phyloP scores from a whole-genome alignment of 495 filamentous ascomycete genomes.

The Annulohypoxylon maeteangense region DNA sequence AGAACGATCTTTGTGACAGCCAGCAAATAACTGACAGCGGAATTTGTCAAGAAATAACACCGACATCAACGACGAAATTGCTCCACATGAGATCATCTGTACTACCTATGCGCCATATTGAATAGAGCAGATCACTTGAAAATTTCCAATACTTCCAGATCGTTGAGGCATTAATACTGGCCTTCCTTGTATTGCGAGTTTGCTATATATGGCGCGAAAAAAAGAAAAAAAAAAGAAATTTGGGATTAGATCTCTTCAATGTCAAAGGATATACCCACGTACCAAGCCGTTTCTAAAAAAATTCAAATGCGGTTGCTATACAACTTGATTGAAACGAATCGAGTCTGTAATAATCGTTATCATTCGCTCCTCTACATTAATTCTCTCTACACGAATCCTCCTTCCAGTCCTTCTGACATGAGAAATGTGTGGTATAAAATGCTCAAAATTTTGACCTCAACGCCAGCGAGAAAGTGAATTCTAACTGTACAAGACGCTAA shows the following conservation, averaged over 20 bases:
- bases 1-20: not conserved
- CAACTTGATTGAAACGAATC: constrained; percentile 15
- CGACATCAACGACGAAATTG: not conserved
- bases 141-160: not conserved
- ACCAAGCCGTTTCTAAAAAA: too few relatives aligned
- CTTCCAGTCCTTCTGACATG: constrained; percentile 12
- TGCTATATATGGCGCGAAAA: not conserved
- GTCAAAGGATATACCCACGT: constrained; percentile 6
- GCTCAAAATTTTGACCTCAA: constrained; percentile 16
- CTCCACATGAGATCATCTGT: constrained; percentile 28
- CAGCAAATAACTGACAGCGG: not conserved
- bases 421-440: constrained; percentile 37
- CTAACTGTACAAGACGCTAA: constrained; percentile 11
- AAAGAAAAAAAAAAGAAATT: not conserved
- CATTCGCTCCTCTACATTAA: constrained; percentile 24
- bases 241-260: constrained; percentile 7
- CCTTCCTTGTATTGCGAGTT: constrained; percentile 7
- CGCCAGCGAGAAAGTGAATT: not conserved
- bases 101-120: not conserved
- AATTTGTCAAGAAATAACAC: not conserved
- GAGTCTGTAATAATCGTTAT: constrained; percentile 31
- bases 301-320: not conserved
- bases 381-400: not conserved
- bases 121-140: constrained; percentile 3
- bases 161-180: not conserved